Percentiles rank a stretch among this genome's conserved stretches.
These are phyloP conservation scores for Mycosarcoma maydis DNA, from an alignment of 1,284 basidiomycete species.

Conservation along the genomic window DNA sequence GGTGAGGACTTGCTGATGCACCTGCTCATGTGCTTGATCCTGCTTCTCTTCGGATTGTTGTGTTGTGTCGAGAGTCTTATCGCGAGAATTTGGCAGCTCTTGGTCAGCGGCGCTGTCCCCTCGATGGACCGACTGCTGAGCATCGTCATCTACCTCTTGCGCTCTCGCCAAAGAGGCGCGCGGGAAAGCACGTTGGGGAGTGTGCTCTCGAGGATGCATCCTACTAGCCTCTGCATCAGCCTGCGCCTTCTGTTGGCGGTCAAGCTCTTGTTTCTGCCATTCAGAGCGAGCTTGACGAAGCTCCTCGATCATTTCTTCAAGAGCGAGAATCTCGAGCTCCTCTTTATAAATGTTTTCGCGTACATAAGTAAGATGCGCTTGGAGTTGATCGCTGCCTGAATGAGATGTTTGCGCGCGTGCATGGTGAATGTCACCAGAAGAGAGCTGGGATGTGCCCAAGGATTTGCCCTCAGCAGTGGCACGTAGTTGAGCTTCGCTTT, in stretches of 20 bases:
- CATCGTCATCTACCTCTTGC: neutral
- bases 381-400: slow-evolving; percentile 12
- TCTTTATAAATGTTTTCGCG: slow-evolving; percentile 56
- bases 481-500: slow-evolving; percentile 34
- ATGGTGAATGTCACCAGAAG: neutral
- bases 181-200: slow-evolving; percentile 11
- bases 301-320: slow-evolving; percentile 61
- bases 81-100: slow-evolving; percentile 10
- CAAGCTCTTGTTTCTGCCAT: slow-evolving; percentile 30
- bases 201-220: slow-evolving; percentile 10
- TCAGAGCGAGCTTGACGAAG: slow-evolving; percentile 35
- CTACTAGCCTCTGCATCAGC: slow-evolving; percentile 11
- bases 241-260: slow-evolving; percentile 18
- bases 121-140: neutral
- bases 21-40: slow-evolving; percentile 10
- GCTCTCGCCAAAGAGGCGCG: slow-evolving; percentile 12
- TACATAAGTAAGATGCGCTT: slow-evolving; percentile 24
- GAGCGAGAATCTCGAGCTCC: slow-evolving; percentile 64
- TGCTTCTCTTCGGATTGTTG: neutral
- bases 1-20: slow-evolving; percentile 9
- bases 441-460: slow-evolving; percentile 1
- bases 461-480: slow-evolving; percentile 24
- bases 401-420: slow-evolving; percentile 1
- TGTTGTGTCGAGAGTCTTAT: slow-evolving; percentile 15
- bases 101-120: slow-evolving; percentile 2